These are phyloP conservation scores for Kitagawia praeruptora DNA, from an alignment of 129 eudicot genomes.

Conservation along the genomic window DNA sequence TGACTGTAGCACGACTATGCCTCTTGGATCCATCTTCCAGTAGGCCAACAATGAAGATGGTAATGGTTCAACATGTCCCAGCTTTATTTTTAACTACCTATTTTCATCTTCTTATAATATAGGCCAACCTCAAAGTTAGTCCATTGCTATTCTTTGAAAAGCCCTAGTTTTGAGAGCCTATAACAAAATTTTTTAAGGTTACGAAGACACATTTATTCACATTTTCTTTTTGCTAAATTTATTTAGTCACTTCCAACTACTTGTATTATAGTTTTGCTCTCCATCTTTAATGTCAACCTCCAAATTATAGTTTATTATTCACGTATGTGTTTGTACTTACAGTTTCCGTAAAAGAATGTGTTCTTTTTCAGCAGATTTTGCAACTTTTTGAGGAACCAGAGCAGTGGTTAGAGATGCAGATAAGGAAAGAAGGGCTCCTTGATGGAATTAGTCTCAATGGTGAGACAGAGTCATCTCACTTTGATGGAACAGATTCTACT, in stretches of 20 bases:
- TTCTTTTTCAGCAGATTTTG: slow-evolving; percentile 23
- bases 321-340: neutral
- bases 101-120: neutral
- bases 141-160: neutral
- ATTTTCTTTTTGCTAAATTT: no score
- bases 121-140: neutral
- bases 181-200: neutral
- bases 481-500: neutral
- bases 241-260: neutral
- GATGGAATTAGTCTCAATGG: neutral
- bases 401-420: slow-evolving; percentile 24
- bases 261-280: neutral
- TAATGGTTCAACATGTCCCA: neutral
- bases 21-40: neutral
- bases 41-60: slow-evolving; percentile 3
- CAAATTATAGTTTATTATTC: neutral
- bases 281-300: neutral
- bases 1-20: slow-evolving; percentile 3
- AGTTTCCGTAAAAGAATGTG: neutral
- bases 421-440: slow-evolving; percentile 12
- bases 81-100: neutral
- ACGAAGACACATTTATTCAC: neutral
- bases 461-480: slow-evolving; percentile 2
- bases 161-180: neutral
- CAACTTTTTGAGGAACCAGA: slow-evolving; percentile 15